phyloP scores from a whole-genome alignment of 1,284 basidiomycete species.

The Rhodotorula sp. region DNA sequence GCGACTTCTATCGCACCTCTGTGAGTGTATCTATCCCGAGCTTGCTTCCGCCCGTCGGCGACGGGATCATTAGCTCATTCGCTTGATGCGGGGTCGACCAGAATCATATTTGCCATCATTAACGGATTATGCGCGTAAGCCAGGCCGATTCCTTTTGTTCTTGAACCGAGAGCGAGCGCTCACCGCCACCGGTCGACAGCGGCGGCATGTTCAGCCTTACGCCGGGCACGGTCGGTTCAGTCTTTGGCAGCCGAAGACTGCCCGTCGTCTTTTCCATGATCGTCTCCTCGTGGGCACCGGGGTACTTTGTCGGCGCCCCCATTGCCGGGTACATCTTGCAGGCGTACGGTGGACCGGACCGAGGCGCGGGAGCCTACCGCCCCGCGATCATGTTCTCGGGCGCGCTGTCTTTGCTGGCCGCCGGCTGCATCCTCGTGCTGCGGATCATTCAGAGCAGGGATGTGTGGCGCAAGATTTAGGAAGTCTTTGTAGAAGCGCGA shows the following conservation, averaged over 20 bases:
- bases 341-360: slow-evolving; percentile 21
- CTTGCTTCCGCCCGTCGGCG: too few relatives aligned
- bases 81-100: not conserved
- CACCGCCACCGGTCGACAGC: not conserved
- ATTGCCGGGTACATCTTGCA: slow-evolving; percentile 26
- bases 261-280: slow-evolving; percentile 23
- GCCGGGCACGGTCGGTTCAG: slow-evolving; percentile 17
- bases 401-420: slow-evolving; percentile 45
- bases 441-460: slow-evolving; percentile 24
- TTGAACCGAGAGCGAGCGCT: not conserved
- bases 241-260: slow-evolving; percentile 25
- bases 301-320: slow-evolving; percentile 24
- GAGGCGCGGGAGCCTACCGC: slow-evolving; percentile 20
- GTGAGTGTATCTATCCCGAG: not conserved
- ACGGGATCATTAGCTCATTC: not conserved
- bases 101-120: slow-evolving; percentile 24
- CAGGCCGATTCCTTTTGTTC: too few relatives aligned
- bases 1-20: slow-evolving; percentile 14
- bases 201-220: slow-evolving; percentile 34
- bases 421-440: slow-evolving; percentile 44
- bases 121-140: slow-evolving; percentile 28
- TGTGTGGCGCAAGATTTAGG: slow-evolving; percentile 7
- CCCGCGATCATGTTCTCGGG: slow-evolving; percentile 32
- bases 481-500: not conserved
- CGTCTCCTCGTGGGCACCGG: slow-evolving; percentile 3